Conservation (phyloP, 148 eudicot species). For the Spergularia marina region DNA sequence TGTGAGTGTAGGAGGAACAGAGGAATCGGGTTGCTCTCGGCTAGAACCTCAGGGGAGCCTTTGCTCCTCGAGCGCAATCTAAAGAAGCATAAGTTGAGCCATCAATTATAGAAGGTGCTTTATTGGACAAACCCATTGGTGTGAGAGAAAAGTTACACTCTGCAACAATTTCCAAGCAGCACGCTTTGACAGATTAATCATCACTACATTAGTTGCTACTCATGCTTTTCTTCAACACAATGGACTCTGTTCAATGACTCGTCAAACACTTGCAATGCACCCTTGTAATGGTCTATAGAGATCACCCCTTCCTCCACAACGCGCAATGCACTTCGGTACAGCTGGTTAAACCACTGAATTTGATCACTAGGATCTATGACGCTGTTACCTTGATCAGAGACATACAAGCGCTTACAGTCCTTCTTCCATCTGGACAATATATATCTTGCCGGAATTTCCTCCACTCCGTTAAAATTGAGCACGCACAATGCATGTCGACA, state of each 20-base stretch:
- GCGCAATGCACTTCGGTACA: constrained; percentile 64
- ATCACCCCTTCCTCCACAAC: constrained; percentile 75
- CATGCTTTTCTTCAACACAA: constrained; percentile 48
- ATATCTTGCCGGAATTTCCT: constrained; percentile 67
- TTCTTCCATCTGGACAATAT: constrained; percentile 63
- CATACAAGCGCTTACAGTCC: constrained; percentile 58
- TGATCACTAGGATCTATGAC: constrained; percentile 33
- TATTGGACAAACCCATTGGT: no score
- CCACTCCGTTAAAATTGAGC: constrained; percentile 68
- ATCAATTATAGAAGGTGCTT: no score
- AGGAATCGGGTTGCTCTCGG: no score
- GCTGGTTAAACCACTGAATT: constrained; percentile 50
- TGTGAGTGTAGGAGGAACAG: no score
- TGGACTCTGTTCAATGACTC: constrained; percentile 64
- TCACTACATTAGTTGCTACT: constrained; percentile 6
- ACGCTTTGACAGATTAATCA: background rate
- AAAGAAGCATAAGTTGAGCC: no score
- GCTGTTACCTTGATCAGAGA: constrained; percentile 34
- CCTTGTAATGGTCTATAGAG: constrained; percentile 68
- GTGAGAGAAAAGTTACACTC: no score
- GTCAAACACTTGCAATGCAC: constrained; percentile 60
- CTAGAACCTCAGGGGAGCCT: no score
- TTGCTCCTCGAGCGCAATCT: no score
- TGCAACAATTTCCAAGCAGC: constrained; percentile 13
- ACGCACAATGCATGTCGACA: constrained; percentile 73